Evolutionary conservation across 768 basidiomycete genomes (phyloP), one percentile per base, ranked within the genome.

Genomic region (Gloeophyllum trabeum): DNA sequence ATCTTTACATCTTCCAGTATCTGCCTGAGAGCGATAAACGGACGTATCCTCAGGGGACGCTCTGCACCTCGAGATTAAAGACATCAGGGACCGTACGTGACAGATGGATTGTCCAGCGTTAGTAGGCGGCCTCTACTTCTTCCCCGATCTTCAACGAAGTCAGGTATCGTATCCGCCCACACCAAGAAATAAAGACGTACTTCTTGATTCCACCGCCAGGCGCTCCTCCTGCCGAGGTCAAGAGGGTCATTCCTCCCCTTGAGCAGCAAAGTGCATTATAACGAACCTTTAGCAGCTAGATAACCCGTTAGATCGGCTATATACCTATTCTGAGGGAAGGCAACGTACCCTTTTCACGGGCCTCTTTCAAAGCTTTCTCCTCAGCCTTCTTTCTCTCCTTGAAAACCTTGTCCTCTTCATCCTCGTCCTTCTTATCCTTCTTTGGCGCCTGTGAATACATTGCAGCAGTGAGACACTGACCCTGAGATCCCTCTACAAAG

Each of bases 151-250:
- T 51, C 30, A n/a, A 48, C 38, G 20, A 10, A 13, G 20, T 10
- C 36, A 37, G 7, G 7, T 10, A 37, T 10, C 36, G 20, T 10
- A 12, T 12, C 12, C 12, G 20, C 20, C 10, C 20, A 37, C 13
- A 10, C 7, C 7, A 7, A 12, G 20, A 37, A 7, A 21, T 10
- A 7, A 10, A 10, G 36, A 69, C 81, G 52, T 61, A 88, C 87
- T 90, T 90, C 75, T 90, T 89, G 70, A 90, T 87, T 20, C 88
- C 85, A 35, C 73, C 77, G 40, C 75, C 76, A 41, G 79, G 70
- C 6, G 81, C 65, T 18, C 85, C 85, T 47, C 74, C 86, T 86
- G 55, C 22, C 10, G 16, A 14, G 25, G 40, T 36, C 19, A 10
- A 46, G 39, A 20, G 34, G 28, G 14, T 37, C 25, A 34, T 25